phyloP scores from a whole-genome alignment of 73 alveolate genomes.

The Stentor coeruleus region DNA sequence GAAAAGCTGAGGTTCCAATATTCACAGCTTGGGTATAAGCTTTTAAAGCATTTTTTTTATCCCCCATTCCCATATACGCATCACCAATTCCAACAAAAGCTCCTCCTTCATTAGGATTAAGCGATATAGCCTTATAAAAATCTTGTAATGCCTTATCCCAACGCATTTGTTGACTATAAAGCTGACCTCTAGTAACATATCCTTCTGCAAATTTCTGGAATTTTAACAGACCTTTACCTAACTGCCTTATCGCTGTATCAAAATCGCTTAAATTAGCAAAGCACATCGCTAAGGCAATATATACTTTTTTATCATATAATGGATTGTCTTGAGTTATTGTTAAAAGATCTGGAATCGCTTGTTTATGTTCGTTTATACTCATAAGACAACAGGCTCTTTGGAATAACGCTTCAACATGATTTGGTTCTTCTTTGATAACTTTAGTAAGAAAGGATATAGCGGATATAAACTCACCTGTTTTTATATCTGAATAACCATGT shows the following conservation, averaged over 20 bases:
- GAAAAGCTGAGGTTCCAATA: conserved; percentile 35
- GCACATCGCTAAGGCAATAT: conserved; percentile 8
- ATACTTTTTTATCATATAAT: background rate
- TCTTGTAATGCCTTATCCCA: conserved; percentile 50
- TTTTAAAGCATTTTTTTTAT: conserved; percentile 43
- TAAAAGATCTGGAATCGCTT: conserved; percentile 15
- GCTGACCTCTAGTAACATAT: conserved; percentile 43
- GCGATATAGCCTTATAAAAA: conserved; percentile 37
- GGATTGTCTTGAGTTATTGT: background rate
- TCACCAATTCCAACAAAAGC: conserved; percentile 57
- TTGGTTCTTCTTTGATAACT: conserved; percentile 17
- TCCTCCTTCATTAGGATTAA: conserved; percentile 43
- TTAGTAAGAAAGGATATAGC: background rate
- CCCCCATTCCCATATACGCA: conserved; percentile 33
- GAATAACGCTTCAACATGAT: conserved; percentile 1
- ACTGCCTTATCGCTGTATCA: conserved; percentile 27
- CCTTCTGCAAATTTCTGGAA: conserved; percentile 52
- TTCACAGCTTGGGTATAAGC: conserved; percentile 35
- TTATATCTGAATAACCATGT: background rate
- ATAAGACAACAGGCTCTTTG: conserved; percentile 8
- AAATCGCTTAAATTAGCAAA: background rate
- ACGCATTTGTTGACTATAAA: conserved; percentile 32
- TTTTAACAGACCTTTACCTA: conserved; percentile 37
- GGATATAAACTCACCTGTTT: background rate
- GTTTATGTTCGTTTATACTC: background rate